These are phyloP conservation scores for Drosera spatulata DNA, from an alignment of 179 eudicot species.

Conservation along the genomic window DNA sequence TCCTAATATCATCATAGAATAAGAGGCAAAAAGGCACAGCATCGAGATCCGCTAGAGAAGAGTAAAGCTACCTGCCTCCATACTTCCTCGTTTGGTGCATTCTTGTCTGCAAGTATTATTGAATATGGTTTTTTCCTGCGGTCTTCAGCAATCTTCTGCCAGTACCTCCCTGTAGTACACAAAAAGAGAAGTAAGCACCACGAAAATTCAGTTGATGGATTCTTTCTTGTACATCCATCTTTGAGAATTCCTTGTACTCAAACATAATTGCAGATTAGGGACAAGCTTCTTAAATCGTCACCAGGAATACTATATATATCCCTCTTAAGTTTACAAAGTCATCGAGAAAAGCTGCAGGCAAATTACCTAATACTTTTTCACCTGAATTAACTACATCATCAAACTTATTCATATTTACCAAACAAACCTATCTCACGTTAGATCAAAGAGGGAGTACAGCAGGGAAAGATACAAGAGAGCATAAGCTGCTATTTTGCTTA, in stretches of 20 bases:
- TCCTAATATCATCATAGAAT: too few relatives aligned
- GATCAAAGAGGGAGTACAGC: too few relatives aligned
- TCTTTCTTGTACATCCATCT: background rate
- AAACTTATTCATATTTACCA: too few relatives aligned
- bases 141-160: slow-evolving; percentile 76
- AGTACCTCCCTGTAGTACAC: slow-evolving; percentile 57
- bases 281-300: too few relatives aligned
- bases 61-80: slow-evolving; percentile 62
- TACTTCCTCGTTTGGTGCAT: slow-evolving; percentile 98
- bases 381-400: too few relatives aligned
- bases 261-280: too few relatives aligned
- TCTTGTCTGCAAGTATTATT: slow-evolving; percentile 92
- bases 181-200: background rate
- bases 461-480: background rate
- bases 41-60: background rate
- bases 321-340: too few relatives aligned
- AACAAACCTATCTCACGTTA: too few relatives aligned
- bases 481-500: slow-evolving; percentile 1
- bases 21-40: background rate
- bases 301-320: too few relatives aligned
- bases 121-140: slow-evolving; percentile 54
- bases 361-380: too few relatives aligned
- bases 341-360: too few relatives aligned
- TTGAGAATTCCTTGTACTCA: background rate
- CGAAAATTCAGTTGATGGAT: background rate